Conservation (phyloP, 2,329 filamentous ascomycete genomes). For the Penicillium hesseltinei region DNA sequence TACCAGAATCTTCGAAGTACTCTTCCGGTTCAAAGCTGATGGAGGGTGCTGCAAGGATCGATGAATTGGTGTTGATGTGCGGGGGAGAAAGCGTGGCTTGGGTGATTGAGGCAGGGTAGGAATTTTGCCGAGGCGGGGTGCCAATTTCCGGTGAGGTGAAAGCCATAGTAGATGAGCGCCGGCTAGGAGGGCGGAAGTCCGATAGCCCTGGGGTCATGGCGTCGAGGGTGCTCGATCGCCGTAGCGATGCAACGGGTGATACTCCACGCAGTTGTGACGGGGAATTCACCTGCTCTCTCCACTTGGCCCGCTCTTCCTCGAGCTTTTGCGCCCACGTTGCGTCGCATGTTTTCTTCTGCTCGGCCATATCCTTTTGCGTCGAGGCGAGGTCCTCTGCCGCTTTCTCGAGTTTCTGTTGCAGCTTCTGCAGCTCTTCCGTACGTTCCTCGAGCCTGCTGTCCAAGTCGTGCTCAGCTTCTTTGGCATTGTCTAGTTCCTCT, state of each 20-base stretch:
- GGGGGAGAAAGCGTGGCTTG: conserved; percentile 31
- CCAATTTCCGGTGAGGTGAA: conserved; percentile 36
- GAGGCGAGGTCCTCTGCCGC: conserved; percentile 64
- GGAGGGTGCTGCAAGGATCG: conserved; percentile 33
- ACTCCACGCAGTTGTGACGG: conserved; percentile 39
- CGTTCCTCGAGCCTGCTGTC: conserved; percentile 61
- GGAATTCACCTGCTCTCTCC: conserved; percentile 50
- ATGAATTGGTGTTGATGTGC: conserved; percentile 22
- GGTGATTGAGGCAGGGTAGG: conserved; percentile 35
- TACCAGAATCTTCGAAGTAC: conserved; percentile 38
- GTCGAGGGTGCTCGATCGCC: conserved; percentile 40
- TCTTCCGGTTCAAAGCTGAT: conserved; percentile 51
- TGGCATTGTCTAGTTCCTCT: conserved; percentile 74
- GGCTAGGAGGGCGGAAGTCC: conserved; percentile 41
- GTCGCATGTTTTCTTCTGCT: conserved; percentile 60
- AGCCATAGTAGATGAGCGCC: conserved; percentile 42
- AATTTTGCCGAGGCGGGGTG: conserved; percentile 49
- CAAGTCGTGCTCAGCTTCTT: conserved; percentile 41
- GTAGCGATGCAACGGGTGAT: conserved; percentile 44
- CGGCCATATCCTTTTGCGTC: conserved; percentile 54
- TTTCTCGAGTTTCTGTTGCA: conserved; percentile 43
- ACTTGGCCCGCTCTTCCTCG: conserved; percentile 64
- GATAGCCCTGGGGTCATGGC: conserved; percentile 36
- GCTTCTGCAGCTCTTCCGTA: conserved; percentile 57
- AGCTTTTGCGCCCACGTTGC: conserved; percentile 57